Base-by-base conservation (phyloP, 768 basidiomycete species). In the Trametes cubensis region DNA sequence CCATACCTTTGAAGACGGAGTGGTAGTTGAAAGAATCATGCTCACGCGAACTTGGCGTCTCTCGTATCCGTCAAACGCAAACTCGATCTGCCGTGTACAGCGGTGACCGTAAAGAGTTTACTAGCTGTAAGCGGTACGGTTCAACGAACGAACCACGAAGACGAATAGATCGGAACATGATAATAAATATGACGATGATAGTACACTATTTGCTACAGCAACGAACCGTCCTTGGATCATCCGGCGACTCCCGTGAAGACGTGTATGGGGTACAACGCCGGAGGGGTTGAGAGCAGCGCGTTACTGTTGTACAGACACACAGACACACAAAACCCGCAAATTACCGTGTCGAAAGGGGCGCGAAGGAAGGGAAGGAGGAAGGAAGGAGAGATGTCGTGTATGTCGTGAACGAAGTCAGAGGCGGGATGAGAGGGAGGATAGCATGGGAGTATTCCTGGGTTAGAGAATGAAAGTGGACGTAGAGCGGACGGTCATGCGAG, bases 171-270 rank as follows among this genome's bases (percentile, higher is more conserved):
- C n/a, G n/a, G n/a, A n/a, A n/a, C n/a, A n/a, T n/a, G n/a, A n/a
- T n/a, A n/a, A n/a, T n/a, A n/a, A 34, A 34, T 34, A 34, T 10
- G 34, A 34, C 5, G 34, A 7, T 47, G 46, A 47, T 14, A 5
- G 46, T 47, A 47, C 46, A 47, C 20, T 51, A 51, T 51, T 34
- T 21, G 50, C 50, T 51, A 51, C 50, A 51, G 50, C 30, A 51
- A 51, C 50, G 50, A 10, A 34, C 18, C 50, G 50, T 51, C 28
- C 18, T 18, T 39, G 30, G 17, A 18, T 8, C 13, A 23, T 14
- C 21, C 51, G 38, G 14, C 38, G 34, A 53, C 51, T 34, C 34
- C 34, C 51, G 51, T 25, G 25, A 21, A 40, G 38, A 20, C 40
- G 51, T 53, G 51, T 53, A 40, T 21, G 28, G 20, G 38, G 51